Evolutionary conservation across 495 filamentous ascomycete species (phyloP).

Genomic region (Talaromyces proteolyticus): DNA sequence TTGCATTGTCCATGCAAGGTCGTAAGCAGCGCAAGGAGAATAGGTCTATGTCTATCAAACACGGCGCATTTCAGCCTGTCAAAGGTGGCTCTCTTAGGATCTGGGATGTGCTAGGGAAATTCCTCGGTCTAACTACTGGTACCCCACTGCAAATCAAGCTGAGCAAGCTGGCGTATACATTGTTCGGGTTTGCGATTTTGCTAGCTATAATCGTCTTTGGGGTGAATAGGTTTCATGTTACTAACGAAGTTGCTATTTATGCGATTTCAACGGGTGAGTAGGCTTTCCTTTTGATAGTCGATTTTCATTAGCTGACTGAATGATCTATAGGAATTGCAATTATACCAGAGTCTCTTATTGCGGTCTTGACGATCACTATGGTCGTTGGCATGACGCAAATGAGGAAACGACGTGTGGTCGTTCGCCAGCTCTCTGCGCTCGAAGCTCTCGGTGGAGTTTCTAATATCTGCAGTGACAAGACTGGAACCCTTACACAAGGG

Average conservation of each 20-base stretch:
- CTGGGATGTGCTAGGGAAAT: slow-evolving; percentile 58
- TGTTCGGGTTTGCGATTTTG: slow-evolving; percentile 69
- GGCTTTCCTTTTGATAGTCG: slow-evolving; percentile 63
- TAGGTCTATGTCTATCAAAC: slow-evolving; percentile 56
- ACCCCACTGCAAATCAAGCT: slow-evolving; percentile 81
- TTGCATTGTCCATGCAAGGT: slow-evolving; percentile 59
- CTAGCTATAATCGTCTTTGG: slow-evolving; percentile 77
- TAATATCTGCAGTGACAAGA: slow-evolving; percentile 88
- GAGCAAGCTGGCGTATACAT: slow-evolving; percentile 65
- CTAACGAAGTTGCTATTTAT: slow-evolving; percentile 73
- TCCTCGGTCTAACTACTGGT: slow-evolving; percentile 70
- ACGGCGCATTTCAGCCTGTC: slow-evolving; percentile 52
- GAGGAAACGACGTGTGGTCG: slow-evolving; percentile 70
- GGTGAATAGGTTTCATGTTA: slow-evolving; percentile 64
- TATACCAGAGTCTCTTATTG: slow-evolving; percentile 69
- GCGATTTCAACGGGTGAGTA: slow-evolving; percentile 59
- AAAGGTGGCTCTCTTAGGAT: slow-evolving; percentile 52
- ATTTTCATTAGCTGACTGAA: slow-evolving; percentile 65
- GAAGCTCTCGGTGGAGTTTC: slow-evolving; percentile 82
- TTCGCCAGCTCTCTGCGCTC: slow-evolving; percentile 72
- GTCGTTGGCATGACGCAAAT: slow-evolving; percentile 69
- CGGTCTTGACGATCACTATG: slow-evolving; percentile 72
- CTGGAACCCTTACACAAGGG: slow-evolving; percentile 75
- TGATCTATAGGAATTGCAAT: slow-evolving; percentile 60
- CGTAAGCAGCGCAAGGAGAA: slow-evolving; percentile 52